A percentile compares a stretch with the other conserved stretches of the same genome.
Evolutionary conservation across 345 rosid species (phyloP).

Genomic region (Acer negundo): DNA sequence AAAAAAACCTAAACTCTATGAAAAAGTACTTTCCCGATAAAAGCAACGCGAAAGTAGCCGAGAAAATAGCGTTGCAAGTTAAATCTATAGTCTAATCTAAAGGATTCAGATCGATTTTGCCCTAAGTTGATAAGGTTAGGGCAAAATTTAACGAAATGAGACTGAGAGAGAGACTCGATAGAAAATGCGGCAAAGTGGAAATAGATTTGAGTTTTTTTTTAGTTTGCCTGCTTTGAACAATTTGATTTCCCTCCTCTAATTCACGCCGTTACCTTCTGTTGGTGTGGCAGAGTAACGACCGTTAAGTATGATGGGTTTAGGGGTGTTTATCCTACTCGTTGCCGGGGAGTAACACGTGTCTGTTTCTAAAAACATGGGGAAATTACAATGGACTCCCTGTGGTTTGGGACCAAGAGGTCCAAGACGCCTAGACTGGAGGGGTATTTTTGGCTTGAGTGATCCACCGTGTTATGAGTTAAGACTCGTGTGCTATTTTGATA

Average conservation of each 20-base stretch:
- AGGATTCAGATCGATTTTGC: conserved; percentile 23
- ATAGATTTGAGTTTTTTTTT: conserved; percentile 19
- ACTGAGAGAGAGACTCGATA: conserved; percentile 1
- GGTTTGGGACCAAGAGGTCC: too few species aligned
- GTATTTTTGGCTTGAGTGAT: too few species aligned
- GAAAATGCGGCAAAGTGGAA: conserved; percentile 23
- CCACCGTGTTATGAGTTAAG: too few species aligned
- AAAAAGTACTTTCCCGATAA: conserved; percentile 1
- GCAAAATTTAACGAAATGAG: conserved; percentile 4
- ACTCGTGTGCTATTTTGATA: too few species aligned
- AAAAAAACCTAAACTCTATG: conserved; percentile 2
- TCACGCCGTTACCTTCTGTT: conserved; percentile 26
- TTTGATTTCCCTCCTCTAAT: conserved; percentile 53
- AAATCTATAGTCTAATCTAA: neutral
- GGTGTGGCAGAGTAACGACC: neutral
- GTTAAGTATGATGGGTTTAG: neutral
- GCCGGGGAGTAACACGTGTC: neutral
- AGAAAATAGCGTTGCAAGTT: neutral
- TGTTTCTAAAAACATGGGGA: too few species aligned
- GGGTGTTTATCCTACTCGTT: neutral
- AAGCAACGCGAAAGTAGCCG: neutral
- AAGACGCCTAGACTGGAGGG: too few species aligned
- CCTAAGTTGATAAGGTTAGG: conserved; percentile 10
- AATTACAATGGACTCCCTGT: too few species aligned
- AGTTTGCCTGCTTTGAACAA: conserved; percentile 26